These are phyloP conservation scores for Syncephalastrum contaminatum DNA, from an alignment of 371 early-diverging fungal genomes.

Conservation along the genomic window DNA sequence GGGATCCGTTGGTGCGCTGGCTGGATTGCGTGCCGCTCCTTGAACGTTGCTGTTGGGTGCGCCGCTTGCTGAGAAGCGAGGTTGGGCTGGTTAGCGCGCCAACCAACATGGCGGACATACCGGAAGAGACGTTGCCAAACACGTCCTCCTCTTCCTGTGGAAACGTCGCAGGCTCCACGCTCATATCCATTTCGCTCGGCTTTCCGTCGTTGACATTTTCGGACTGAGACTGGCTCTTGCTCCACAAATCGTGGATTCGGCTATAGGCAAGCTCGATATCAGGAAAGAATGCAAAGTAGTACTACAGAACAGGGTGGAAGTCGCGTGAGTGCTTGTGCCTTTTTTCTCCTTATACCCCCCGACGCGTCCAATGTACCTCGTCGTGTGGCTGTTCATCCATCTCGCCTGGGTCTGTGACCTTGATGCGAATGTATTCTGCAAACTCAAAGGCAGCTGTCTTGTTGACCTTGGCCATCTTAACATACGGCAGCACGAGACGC, in stretches of 20 bases:
- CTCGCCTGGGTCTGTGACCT: constrained; percentile 46
- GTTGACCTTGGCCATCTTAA: constrained; percentile 53
- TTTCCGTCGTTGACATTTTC: too few relatives aligned
- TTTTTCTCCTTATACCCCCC: too few relatives aligned
- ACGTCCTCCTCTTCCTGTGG: constrained; percentile 4
- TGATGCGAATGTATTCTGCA: constrained; percentile 56
- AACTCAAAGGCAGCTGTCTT: constrained; percentile 51
- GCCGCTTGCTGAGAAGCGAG: not conserved
- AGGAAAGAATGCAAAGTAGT: constrained; percentile 67
- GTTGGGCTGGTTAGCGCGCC: constrained; percentile 9
- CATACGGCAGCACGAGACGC: constrained; percentile 54
- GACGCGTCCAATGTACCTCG: too few relatives aligned
- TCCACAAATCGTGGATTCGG: constrained; percentile 21
- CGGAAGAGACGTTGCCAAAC: constrained; percentile 14
- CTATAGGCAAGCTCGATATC: constrained; percentile 34
- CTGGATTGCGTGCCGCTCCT: too few relatives aligned
- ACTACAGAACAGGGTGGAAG: constrained; percentile 45
- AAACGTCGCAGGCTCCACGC: constrained; percentile 2
- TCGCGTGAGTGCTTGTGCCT: not conserved
- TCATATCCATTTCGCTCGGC: constrained; percentile 3
- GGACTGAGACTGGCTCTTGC: not conserved
- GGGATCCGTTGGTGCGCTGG: not conserved
- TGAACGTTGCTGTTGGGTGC: not conserved
- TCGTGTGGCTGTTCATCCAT: constrained; percentile 35
- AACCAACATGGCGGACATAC: constrained; percentile 14